Evolutionary conservation across 1,284 basidiomycete species (phyloP).

Genomic region (Ustilago crameri): DNA sequence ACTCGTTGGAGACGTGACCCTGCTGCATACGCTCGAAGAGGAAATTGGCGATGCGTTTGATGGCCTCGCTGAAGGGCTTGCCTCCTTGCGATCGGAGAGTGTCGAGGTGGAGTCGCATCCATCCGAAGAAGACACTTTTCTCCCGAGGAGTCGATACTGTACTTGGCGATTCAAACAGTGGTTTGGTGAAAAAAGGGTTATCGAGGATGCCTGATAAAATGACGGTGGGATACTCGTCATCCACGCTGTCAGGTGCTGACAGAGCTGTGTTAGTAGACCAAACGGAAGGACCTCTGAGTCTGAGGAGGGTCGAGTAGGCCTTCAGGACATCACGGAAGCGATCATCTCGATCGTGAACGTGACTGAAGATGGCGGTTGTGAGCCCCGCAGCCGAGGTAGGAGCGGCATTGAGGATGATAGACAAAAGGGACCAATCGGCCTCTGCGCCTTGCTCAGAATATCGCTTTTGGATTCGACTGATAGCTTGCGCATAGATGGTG

Average conservation of each 20-base stretch:
- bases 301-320: slow-evolving; percentile 39
- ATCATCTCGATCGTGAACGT: slow-evolving; percentile 41
- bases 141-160: slow-evolving; percentile 35
- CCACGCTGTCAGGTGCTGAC: not conserved
- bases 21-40: slow-evolving; percentile 62
- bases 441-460: slow-evolving; percentile 15
- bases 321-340: slow-evolving; percentile 46
- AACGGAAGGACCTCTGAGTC: slow-evolving; percentile 31
- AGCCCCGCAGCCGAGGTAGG: slow-evolving; percentile 25
- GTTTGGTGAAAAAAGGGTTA: slow-evolving; percentile 42
- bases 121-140: slow-evolving; percentile 38
- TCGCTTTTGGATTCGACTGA: slow-evolving; percentile 9
- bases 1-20: slow-evolving; percentile 44
- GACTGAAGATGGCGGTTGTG: slow-evolving; percentile 34
- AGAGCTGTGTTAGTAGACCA: slow-evolving; percentile 28
- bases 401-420: slow-evolving; percentile 36
- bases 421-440: slow-evolving; percentile 44
- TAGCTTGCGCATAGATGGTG: slow-evolving; percentile 20
- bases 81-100: slow-evolving; percentile 31
- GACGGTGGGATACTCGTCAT: slow-evolving; percentile 51
- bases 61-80: slow-evolving; percentile 47
- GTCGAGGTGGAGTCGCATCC: slow-evolving; percentile 48
- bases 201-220: slow-evolving; percentile 58
- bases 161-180: slow-evolving; percentile 32
- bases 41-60: slow-evolving; percentile 60